phyloP scores from a whole-genome alignment of 1,284 basidiomycete species.

The Sparassis latifolia region DNA sequence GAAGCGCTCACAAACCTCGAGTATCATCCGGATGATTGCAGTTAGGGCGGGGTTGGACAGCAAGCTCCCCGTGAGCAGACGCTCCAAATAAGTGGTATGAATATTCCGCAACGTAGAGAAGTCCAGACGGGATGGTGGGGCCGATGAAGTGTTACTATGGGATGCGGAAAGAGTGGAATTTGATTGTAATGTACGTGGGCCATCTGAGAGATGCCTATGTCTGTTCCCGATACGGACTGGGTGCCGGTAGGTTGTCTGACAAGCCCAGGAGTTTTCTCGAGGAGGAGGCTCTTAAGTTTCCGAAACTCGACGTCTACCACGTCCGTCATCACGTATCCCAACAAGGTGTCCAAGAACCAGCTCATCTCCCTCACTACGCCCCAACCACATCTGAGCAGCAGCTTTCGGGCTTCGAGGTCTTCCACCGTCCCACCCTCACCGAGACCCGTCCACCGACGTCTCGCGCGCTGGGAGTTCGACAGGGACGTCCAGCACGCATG shows the following conservation, averaged over 20 bases:
- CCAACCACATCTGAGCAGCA: constrained; percentile 75
- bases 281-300: constrained; percentile 54
- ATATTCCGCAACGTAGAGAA: constrained; percentile 80
- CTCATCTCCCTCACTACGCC: constrained; percentile 81
- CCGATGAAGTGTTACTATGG: constrained; percentile 17
- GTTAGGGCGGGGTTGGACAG: constrained; percentile 64
- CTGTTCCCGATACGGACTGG: constrained; percentile 3
- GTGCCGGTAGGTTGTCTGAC: constrained; percentile 18
- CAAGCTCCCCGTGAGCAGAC: constrained; percentile 74
- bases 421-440: constrained; percentile 78
- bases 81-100: constrained; percentile 77
- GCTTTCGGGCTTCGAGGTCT: constrained; percentile 56
- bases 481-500: constrained; percentile 80
- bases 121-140: constrained; percentile 46
- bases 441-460: constrained; percentile 79
- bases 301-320: constrained; percentile 83
- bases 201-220: constrained; percentile 10
- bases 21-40: constrained; percentile 59
- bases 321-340: constrained; percentile 84
- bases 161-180: constrained; percentile 14
- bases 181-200: not conserved
- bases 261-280: constrained; percentile 13
- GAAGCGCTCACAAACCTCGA: constrained; percentile 80
- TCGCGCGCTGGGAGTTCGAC: constrained; percentile 74
- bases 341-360: constrained; percentile 83